Conservation (phyloP, 2,329 filamentous ascomycete genomes). For the Pseudonectria foliicola region DNA sequence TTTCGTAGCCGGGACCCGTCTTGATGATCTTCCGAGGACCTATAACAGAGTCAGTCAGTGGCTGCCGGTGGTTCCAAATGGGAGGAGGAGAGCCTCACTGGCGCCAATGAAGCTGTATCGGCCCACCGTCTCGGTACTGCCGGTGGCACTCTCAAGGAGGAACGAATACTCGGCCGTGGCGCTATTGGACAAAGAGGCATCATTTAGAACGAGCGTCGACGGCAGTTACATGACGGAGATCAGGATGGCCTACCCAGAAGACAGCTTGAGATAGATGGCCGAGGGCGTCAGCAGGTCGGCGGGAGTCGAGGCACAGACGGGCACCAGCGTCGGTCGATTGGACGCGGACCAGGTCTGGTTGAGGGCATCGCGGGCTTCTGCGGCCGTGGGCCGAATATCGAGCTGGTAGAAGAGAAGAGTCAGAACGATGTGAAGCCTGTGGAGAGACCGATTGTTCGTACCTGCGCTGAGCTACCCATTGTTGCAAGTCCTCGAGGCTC, state of each 20-base stretch:
- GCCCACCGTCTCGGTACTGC: constrained; percentile 76
- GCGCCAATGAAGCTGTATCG: constrained; percentile 94
- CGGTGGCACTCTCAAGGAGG: constrained; percentile 86
- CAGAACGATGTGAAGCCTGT: neutral
- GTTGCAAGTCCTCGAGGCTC: constrained; percentile 1
- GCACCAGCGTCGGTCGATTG: constrained; percentile 61
- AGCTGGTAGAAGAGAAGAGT: constrained; percentile 8
- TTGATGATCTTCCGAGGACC: constrained; percentile 73
- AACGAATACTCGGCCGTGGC: constrained; percentile 70
- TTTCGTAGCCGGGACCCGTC: constrained; percentile 82
- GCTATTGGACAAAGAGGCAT: constrained; percentile 15
- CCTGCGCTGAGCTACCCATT: constrained; percentile 19
- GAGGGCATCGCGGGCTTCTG: constrained; percentile 21
- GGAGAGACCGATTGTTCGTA: no score
- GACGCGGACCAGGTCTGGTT: constrained; percentile 17
- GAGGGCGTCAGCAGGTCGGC: constrained; percentile 92
- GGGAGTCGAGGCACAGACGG: constrained; percentile 75
- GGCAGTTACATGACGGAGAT: constrained; percentile 52
- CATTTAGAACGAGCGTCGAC: neutral
- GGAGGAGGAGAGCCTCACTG: constrained; percentile 12
- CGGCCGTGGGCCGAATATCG: constrained; percentile 20
- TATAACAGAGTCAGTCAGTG: constrained; percentile 3
- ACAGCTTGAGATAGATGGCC: constrained; percentile 87
- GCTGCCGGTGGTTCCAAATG: no score
- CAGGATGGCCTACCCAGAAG: constrained; percentile 26